phyloP scores from a whole-genome alignment of 2,329 filamentous ascomycete genomes.

The Hypocrella siamensis region DNA sequence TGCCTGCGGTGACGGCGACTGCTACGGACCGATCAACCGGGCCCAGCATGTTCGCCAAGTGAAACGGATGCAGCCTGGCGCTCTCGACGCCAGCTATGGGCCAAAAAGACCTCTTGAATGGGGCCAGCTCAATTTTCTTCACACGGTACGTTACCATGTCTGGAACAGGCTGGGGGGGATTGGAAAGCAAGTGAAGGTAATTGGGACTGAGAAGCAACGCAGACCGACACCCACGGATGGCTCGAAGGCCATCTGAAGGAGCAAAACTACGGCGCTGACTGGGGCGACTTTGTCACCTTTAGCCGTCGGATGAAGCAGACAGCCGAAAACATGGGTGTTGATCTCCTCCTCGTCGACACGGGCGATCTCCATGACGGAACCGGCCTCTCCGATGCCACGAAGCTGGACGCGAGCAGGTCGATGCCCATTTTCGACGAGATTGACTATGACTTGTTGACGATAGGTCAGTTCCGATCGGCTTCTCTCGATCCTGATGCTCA shows the following conservation, averaged over 20 bases:
- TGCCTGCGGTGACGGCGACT: slow-evolving; percentile 20
- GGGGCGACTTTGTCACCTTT: slow-evolving; percentile 50
- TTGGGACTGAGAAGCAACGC: too few species aligned
- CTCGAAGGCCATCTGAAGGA: slow-evolving; percentile 45
- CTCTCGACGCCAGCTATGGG: slow-evolving; percentile 23
- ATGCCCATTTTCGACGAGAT: slow-evolving; percentile 27
- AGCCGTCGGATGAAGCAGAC: slow-evolving; percentile 42
- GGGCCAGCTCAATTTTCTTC: slow-evolving; percentile 47
- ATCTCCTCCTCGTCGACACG: slow-evolving; percentile 44
- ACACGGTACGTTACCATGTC: slow-evolving; percentile 23
- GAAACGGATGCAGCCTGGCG: slow-evolving; percentile 32
- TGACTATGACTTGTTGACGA: slow-evolving; percentile 26
- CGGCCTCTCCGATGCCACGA: slow-evolving; percentile 44
- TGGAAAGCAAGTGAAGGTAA: too few species aligned
- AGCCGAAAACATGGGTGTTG: slow-evolving; percentile 38
- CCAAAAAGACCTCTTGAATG: slow-evolving; percentile 35
- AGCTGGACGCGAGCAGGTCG: slow-evolving; percentile 37
- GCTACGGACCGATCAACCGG: slow-evolving; percentile 23
- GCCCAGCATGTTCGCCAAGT: slow-evolving; percentile 30
- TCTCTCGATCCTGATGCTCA: not conserved
- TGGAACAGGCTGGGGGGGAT: too few species aligned
- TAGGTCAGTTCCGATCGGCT: slow-evolving; percentile 12
- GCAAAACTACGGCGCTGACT: slow-evolving; percentile 48
- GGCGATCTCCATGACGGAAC: slow-evolving; percentile 53
- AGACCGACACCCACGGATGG: slow-evolving; percentile 47